Evolutionary conservation across 1,284 basidiomycete species (phyloP).

Genomic region (Blastosporella zonata): DNA sequence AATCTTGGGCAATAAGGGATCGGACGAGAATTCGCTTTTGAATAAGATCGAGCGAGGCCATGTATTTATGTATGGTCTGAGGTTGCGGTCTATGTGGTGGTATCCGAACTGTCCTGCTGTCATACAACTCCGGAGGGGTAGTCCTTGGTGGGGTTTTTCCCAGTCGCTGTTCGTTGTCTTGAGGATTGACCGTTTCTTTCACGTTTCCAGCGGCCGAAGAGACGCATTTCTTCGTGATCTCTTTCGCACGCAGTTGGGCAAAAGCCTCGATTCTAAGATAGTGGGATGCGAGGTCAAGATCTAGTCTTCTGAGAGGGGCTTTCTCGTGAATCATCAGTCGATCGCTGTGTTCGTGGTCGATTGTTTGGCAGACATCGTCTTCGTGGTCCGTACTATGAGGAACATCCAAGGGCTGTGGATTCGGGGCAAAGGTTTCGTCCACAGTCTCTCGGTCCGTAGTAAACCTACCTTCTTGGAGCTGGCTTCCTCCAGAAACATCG

Average conservation of each 20-base stretch:
- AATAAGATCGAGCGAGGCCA: slow-evolving; percentile 64
- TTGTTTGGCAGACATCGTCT: neutral
- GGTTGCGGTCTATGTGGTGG: slow-evolving; percentile 35
- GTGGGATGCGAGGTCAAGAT: slow-evolving; percentile 26
- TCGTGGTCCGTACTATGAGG: neutral
- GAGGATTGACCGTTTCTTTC: slow-evolving; percentile 1
- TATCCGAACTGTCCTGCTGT: slow-evolving; percentile 46
- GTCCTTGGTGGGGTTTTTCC: slow-evolving; percentile 6
- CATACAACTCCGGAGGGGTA: slow-evolving; percentile 43
- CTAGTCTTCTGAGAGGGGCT: neutral
- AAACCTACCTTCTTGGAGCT: neutral
- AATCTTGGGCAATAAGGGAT: slow-evolving; percentile 40
- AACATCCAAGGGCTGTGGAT: neutral
- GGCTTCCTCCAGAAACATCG: neutral
- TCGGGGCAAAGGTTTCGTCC: neutral
- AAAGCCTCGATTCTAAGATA: slow-evolving; percentile 34
- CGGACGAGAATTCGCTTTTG: slow-evolving; percentile 61
- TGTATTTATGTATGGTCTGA: slow-evolving; percentile 52
- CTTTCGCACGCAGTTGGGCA: slow-evolving; percentile 35
- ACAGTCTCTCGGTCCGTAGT: neutral
- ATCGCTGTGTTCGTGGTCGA: neutral
- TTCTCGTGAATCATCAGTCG: neutral
- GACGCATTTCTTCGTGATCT: slow-evolving; percentile 21
- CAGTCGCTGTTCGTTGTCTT: slow-evolving; percentile 1
- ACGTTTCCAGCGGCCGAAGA: slow-evolving; percentile 1